Conservation (phyloP, 1,284 basidiomycete genomes). For the Fomes fomentarius region DNA sequence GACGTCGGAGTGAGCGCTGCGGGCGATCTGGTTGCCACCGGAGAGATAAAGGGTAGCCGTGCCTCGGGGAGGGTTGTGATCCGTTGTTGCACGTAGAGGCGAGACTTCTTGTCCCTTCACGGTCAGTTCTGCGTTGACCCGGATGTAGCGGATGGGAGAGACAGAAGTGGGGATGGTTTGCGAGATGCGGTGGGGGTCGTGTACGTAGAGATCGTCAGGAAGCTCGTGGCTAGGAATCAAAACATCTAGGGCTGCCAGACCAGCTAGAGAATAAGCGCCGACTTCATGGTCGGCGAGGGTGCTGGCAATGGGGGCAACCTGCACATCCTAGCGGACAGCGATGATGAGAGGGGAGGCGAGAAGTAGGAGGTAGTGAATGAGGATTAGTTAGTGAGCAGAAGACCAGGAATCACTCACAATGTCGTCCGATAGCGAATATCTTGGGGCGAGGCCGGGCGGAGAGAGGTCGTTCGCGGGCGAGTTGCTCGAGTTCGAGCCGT, state of each 20-base stretch:
- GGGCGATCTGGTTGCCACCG: slow-evolving; percentile 33
- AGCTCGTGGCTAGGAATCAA: slow-evolving; percentile 31
- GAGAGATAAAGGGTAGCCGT: slow-evolving; percentile 29
- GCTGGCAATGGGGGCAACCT: background rate
- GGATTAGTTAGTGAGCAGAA: too few species aligned
- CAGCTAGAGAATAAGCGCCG: slow-evolving; percentile 12
- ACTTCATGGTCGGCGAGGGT: background rate
- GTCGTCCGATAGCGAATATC: too few species aligned
- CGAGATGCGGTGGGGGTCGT: slow-evolving; percentile 23
- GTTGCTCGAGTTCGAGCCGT: background rate
- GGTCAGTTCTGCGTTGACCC: slow-evolving; percentile 24
- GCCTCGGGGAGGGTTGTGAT: background rate
- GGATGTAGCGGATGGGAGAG: slow-evolving; percentile 26
- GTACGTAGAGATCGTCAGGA: slow-evolving; percentile 35
- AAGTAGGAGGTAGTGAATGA: too few species aligned
- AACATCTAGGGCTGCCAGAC: slow-evolving; percentile 29
- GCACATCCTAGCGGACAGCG: too few species aligned
- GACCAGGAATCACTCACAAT: too few species aligned
- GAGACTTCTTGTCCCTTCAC: background rate
- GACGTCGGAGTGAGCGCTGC: slow-evolving; percentile 37
- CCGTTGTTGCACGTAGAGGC: background rate
- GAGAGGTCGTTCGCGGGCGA: background rate
- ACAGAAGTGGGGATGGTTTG: background rate
- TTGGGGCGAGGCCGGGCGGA: background rate
- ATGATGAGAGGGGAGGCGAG: background rate